phyloP scores from a whole-genome alignment of 257 asterid species.

The Jaltomata sinuosa region DNA sequence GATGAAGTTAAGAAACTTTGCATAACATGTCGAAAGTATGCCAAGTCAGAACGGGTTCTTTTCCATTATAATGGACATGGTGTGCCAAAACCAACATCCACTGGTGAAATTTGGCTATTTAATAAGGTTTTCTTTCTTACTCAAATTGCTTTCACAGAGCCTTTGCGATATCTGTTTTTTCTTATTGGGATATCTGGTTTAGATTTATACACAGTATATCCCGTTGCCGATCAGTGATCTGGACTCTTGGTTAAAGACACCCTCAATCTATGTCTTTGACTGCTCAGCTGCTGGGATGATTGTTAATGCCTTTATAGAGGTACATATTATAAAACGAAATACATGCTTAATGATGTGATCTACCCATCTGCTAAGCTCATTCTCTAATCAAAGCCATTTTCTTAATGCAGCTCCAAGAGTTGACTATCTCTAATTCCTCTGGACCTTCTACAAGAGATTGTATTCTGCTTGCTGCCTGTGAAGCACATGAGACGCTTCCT shows the following conservation, averaged over 20 bases:
- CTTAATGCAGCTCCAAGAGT: constrained; percentile 64
- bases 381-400: background rate
- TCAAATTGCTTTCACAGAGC: background rate
- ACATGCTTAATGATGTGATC: background rate
- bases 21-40: constrained; percentile 88
- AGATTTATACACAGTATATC: constrained; percentile 96
- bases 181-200: background rate
- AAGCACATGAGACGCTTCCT: constrained; percentile 75
- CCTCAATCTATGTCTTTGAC: constrained; percentile 95
- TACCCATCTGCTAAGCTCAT: background rate
- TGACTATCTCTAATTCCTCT: constrained; percentile 45
- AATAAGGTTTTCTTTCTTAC: constrained; percentile 53
- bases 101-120: constrained; percentile 90
- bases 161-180: constrained; percentile 4
- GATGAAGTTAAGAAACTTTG: constrained; percentile 94
- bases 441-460: constrained; percentile 42
- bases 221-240: constrained; percentile 79
- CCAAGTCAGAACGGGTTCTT: constrained; percentile 90
- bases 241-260: constrained; percentile 95
- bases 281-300: constrained; percentile 98
- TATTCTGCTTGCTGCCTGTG: constrained; percentile 93
- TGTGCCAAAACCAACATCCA: constrained; percentile 92
- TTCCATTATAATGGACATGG: constrained; percentile 99
- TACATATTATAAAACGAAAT: constrained; percentile 4
- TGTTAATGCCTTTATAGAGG: constrained; percentile 82